Percentiles rank a stretch among this genome's conserved stretches.
Conservation (phyloP, 495 filamentous ascomycete species). For the Polyplosphaeria fusca region DNA sequence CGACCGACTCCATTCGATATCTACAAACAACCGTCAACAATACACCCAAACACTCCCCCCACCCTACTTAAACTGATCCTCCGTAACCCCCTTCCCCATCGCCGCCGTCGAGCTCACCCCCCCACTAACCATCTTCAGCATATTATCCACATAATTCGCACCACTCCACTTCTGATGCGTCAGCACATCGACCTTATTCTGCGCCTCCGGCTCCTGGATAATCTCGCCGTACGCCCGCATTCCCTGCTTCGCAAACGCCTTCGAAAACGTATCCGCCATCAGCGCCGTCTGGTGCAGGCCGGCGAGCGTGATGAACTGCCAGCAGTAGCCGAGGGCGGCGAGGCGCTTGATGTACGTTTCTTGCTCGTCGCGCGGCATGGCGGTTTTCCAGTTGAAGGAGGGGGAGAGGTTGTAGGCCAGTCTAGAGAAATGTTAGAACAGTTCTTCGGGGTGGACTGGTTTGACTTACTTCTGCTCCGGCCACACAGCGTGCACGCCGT, state of each 20-base stretch:
- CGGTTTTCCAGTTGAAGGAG: slow-evolving; percentile 99
- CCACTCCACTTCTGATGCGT: slow-evolving; percentile 99
- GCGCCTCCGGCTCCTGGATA: slow-evolving; percentile 97
- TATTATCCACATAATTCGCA: slow-evolving; percentile 87
- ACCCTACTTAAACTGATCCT: slow-evolving; percentile 78
- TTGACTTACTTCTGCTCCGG: slow-evolving; percentile 87
- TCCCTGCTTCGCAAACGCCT: slow-evolving; percentile 73
- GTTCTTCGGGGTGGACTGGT: background rate
- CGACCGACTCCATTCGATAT: no score
- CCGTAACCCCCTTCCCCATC: slow-evolving; percentile 97
- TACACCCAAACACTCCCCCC: no score
- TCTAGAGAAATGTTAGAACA: slow-evolving; percentile 45
- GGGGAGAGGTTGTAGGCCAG: slow-evolving; percentile 96
- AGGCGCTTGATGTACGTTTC: slow-evolving; percentile 95
- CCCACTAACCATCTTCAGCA: slow-evolving; percentile 96
- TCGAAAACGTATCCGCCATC: slow-evolving; percentile 81
- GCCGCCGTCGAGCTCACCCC: slow-evolving; percentile 87
- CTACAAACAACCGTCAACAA: no score
- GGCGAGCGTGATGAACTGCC: slow-evolving; percentile 99
- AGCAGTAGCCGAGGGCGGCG: slow-evolving; percentile 86
- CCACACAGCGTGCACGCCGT: slow-evolving; percentile 90
- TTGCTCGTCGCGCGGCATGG: slow-evolving; percentile 90
- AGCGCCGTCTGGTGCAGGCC: slow-evolving; percentile 93
- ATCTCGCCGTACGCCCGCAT: slow-evolving; percentile 98
- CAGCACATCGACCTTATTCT: slow-evolving; percentile 82